Evolutionary conservation across 78 protist species (phyloP), one percentile per base, ranked within the genome.

Genomic region (Dictyostelium capitatum): DNA sequence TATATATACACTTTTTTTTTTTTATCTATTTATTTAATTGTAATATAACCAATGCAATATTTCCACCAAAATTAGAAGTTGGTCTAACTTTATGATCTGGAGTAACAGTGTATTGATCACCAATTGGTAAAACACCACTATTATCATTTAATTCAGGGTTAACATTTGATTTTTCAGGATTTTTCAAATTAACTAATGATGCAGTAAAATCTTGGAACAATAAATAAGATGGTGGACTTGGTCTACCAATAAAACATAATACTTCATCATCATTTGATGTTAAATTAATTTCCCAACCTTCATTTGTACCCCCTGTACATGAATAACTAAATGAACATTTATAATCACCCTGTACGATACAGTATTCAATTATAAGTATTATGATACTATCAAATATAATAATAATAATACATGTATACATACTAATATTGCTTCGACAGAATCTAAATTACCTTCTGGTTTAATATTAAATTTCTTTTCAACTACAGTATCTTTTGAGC

Each of bases 401-500:
- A 80, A 62, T 43, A 12, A 28, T 19, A 30, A 53, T 6, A 75
- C 43, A 15, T 10, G 15, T 23, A 25, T 12, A 79, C 65, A 9
- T 23, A 79, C 84, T 17, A 67, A 32, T 15, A 12, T 41, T 17
- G 32, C 15, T 15, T 67, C 75, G 15, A 67, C 75, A 9, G 75
- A 17, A 47, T 82, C 89, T 51, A 82, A 70, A 30, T 64, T 50
- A 23, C 89, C 89, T 50, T 67, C 69, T 51, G 89, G 89, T 48
- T 82, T 82, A 5, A 67, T 32, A 67, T 50, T 32, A 32, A 82
- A 67, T 23, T 82, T 79, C 20, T 67, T 47, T 9, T 65, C 79
- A 20, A 48, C 15, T 9, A 23, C 81, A 37, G 43, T 37, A 3
- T 37, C 43, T 37, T 37, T 37, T 37, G 43, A 3, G 43, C 43